A percentile compares a stretch with the other conserved stretches of the same genome.
Evolutionary conservation across 2,329 filamentous ascomycete genomes (phyloP).

Genomic region (Colletotrichum shisoi): DNA sequence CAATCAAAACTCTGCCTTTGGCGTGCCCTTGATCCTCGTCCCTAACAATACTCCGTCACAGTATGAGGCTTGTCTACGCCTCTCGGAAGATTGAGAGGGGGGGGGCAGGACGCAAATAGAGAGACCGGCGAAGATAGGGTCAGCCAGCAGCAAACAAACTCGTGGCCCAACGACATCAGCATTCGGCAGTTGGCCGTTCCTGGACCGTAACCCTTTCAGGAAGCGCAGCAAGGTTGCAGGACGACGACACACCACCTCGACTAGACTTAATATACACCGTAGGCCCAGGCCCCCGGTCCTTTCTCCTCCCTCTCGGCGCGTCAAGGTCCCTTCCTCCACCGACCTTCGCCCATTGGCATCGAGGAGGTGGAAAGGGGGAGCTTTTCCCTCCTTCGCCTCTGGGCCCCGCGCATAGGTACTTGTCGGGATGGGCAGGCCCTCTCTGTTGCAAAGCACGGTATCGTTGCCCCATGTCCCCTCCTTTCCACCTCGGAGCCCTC

Average conservation of each 20-base stretch:
- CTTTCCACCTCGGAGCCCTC: neutral
- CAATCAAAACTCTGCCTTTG: neutral
- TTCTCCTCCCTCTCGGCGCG: neutral
- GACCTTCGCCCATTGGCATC: constrained; percentile 27
- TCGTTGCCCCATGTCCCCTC: neutral
- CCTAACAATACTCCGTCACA: neutral
- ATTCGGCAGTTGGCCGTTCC: constrained; percentile 33
- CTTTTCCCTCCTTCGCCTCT: neutral
- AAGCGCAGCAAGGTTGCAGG: constrained; percentile 1
- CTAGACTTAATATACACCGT: neutral
- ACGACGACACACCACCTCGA: neutral
- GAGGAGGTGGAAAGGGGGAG: neutral
- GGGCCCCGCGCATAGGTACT: constrained; percentile 14
- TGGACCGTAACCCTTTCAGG: constrained; percentile 21
- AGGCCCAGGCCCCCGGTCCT: constrained; percentile 4
- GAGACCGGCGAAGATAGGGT: no score
- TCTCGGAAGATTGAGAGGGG: neutral
- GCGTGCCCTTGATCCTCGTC: neutral
- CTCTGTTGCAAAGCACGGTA: neutral
- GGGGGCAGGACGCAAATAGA: neutral
- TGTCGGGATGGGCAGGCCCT: neutral
- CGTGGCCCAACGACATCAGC: constrained; percentile 8
- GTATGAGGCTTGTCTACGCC: neutral
- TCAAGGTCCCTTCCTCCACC: constrained; percentile 11
- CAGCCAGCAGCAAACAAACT: constrained; percentile 1